Base-by-base conservation (phyloP, 805 yeast species). In the Candida fluviatilis region DNA sequence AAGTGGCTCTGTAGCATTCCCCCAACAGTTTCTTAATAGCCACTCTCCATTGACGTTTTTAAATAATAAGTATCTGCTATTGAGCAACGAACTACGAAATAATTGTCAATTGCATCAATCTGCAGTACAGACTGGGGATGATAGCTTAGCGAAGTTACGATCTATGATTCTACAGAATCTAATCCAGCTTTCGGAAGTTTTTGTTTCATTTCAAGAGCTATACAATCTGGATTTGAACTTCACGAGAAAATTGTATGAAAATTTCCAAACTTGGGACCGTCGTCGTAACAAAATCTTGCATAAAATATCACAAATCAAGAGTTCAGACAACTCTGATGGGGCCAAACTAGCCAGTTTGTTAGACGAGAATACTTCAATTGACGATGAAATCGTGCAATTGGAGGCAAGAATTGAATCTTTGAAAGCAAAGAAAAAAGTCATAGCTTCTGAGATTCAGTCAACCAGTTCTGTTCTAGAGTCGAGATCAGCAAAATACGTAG, bases 381-480 rank as follows among this genome's bases (percentile, higher is more conserved):
- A 66, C 39, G 11, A 32, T 2, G 74, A 73, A 38, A 71, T 76
- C 7, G 43, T 28, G 2, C 52, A 51, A 1, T 46, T 75, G 30
- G 76, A 75, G 40, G 30, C 40, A 6, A 57, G 59, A 26, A 47
- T 76, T 21, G 31, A 36, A 6, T 42, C 46, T 2, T 44, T 74
- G n/a, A 60, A 57, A 31, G 45, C 45, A 2, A 70, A 67, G 48
- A 65, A 65, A 36, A 45, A 40, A 8, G 41, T 63, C 3, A 37
- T 76, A 0, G 47, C 50, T 7, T 37, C 46, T 7, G 80, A 75
- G 47, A 54, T 75, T 19, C 56, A 60, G 18, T 66, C 64, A 14
- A 65, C 80, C 1, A 67, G 72, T 46, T 74, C 80, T 2, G 64
- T 76, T 3, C 45, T 76, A 18, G 81, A 76, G 39, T 70, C 75